Conservation (phyloP, 2,329 filamentous ascomycete species). For the Neurospora sp. region DNA sequence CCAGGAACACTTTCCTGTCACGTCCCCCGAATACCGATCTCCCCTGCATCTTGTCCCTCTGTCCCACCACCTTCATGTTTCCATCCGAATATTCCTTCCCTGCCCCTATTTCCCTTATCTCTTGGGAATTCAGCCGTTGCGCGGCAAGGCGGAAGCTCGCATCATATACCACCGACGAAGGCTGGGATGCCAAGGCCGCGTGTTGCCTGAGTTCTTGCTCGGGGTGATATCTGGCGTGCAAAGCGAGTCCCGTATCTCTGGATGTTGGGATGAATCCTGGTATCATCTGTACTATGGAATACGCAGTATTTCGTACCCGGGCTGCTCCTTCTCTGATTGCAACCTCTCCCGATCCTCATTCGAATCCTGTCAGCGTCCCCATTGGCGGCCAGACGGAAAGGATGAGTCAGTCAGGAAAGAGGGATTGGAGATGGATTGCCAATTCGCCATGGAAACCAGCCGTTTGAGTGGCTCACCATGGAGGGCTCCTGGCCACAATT, state of each 20-base stretch:
- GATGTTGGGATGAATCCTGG: neutral
- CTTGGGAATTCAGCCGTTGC: neutral
- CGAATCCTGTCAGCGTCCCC: neutral
- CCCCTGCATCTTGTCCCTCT: neutral
- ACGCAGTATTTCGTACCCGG: neutral
- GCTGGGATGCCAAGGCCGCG: neutral
- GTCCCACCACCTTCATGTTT: neutral
- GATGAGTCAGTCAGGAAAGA: neutral
- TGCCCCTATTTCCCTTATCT: neutral
- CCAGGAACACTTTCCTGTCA: neutral
- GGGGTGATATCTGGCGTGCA: neutral
- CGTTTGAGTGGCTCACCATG: neutral
- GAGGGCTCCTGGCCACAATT: neutral
- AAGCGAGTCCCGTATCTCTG: neutral
- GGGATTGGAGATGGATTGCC: neutral
- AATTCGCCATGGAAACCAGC: neutral
- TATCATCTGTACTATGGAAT: neutral
- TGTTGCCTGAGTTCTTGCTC: neutral
- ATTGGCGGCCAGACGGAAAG: neutral
- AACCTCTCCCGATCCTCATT: neutral
- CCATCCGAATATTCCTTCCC: neutral
- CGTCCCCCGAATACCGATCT: neutral
- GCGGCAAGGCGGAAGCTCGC: neutral
- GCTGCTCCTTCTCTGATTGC: neutral
- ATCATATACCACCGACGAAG: neutral